These are phyloP conservation scores for Purshia tridentata DNA, from an alignment of 306 rosid genomes.

Conservation along the genomic window DNA sequence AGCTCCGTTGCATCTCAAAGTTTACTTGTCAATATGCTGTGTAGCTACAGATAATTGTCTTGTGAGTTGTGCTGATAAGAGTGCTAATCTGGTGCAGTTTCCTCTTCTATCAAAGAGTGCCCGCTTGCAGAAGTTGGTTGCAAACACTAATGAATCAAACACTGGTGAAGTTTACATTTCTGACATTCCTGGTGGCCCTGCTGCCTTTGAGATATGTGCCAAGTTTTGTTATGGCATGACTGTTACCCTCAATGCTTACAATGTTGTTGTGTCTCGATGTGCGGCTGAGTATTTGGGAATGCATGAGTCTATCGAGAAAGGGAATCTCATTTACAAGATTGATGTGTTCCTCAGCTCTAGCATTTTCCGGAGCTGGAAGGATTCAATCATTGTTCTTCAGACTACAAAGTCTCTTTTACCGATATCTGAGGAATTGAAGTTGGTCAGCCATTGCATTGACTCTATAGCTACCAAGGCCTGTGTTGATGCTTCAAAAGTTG, in stretches of 20 bases:
- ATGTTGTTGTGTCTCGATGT: conserved; percentile 69
- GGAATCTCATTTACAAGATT: conserved; percentile 90
- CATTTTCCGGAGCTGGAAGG: conserved; percentile 97
- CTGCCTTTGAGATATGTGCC: conserved; percentile 91
- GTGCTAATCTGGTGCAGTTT: conserved; percentile 51
- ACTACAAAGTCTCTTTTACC: conserved; percentile 64
- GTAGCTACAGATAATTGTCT: conserved; percentile 11
- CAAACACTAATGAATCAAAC: conserved; percentile 54
- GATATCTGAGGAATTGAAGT: conserved; percentile 68
- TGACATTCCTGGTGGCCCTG: conserved; percentile 85
- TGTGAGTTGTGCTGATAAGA: conserved; percentile 26
- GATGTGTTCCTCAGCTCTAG: conserved; percentile 91
- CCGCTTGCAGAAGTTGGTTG: conserved; percentile 67
- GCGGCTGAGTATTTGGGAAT: conserved; percentile 94
- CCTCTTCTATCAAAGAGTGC: conserved; percentile 95
- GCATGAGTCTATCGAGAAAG: conserved; percentile 84
- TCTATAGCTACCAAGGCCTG: conserved; percentile 76
- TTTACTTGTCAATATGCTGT: conserved; percentile 9
- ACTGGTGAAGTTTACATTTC: conserved; percentile 60
- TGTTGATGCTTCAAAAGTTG: conserved; percentile 73
- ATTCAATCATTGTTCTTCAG: conserved; percentile 92
- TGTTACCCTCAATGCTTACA: conserved; percentile 90
- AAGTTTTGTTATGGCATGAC: conserved; percentile 96
- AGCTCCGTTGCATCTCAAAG: conserved; percentile 25
- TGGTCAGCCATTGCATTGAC: conserved; percentile 68